A percentile compares a stretch with the other conserved stretches of the same genome.
phyloP scores from a whole-genome alignment of 192 early-diverging fungal species.

The Gryganskiella cystojenkinii region DNA sequence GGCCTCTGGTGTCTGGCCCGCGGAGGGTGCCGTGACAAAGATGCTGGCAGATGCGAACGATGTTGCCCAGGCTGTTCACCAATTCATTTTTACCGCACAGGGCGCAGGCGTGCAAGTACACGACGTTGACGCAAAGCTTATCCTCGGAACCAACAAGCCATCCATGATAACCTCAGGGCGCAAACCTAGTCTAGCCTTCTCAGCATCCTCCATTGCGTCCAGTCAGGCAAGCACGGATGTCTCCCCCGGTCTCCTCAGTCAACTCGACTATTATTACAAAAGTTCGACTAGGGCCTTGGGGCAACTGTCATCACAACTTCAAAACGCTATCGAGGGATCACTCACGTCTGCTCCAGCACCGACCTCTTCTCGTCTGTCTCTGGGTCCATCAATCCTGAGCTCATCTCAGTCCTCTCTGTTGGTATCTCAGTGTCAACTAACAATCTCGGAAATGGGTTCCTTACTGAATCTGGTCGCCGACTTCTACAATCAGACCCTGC shows the following conservation, averaged over 20 bases:
- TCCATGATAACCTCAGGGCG: conserved; percentile 14
- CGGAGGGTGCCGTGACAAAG: conserved; percentile 80
- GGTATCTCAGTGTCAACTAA: conserved; percentile 44
- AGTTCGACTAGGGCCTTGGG: conserved; percentile 41
- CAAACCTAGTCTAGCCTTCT: conserved; percentile 25
- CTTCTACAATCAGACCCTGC: conserved; percentile 51
- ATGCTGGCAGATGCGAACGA: conserved; percentile 83
- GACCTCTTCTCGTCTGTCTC: conserved; percentile 19
- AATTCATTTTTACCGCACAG: conserved; percentile 68
- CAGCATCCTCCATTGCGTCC: conserved; percentile 17
- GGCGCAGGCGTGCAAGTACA: conserved; percentile 45
- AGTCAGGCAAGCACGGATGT: neutral
- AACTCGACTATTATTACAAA: conserved; percentile 50
- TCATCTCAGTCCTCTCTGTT: conserved; percentile 48
- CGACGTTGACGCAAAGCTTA: conserved; percentile 55
- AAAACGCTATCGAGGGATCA: conserved; percentile 32
- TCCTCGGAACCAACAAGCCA: conserved; percentile 38
- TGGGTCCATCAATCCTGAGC: conserved; percentile 34
- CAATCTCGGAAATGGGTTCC: conserved; percentile 39
- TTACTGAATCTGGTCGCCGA: conserved; percentile 44
- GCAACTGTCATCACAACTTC: conserved; percentile 27
- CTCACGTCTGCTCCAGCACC: neutral
- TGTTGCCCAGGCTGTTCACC: conserved; percentile 76
- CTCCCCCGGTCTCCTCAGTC: conserved; percentile 24
- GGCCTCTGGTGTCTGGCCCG: conserved; percentile 90